These are phyloP conservation scores for Dalbergia oliveri DNA, from an alignment of 306 rosid genomes.

Conservation along the genomic window DNA sequence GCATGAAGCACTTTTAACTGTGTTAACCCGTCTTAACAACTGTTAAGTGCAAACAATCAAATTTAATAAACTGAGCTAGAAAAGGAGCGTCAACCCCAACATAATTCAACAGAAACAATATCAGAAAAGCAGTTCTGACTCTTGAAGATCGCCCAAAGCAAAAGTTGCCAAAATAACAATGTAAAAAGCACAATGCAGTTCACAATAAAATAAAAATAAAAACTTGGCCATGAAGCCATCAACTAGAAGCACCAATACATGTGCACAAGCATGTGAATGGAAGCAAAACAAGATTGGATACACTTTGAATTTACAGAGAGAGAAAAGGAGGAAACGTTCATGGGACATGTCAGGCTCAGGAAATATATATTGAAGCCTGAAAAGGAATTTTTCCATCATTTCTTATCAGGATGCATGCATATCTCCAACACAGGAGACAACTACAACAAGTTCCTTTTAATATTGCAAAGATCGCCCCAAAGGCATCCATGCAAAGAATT, in stretches of 20 bases:
- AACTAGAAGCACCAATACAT: neutral
- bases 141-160: constrained; percentile 20
- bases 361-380: constrained; percentile 20
- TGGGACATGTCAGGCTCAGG: neutral
- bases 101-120: neutral
- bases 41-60: constrained; percentile 24
- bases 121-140: constrained; percentile 40
- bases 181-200: neutral
- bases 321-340: neutral
- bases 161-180: constrained; percentile 22
- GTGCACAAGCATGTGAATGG: constrained; percentile 29
- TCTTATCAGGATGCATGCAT: constrained; percentile 5
- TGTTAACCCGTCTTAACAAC: constrained; percentile 28
- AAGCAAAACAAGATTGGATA: neutral
- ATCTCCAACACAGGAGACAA: neutral
- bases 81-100: constrained; percentile 15
- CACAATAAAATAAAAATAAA: constrained; percentile 9
- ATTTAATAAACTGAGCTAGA: neutral
- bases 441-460: neutral
- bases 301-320: neutral
- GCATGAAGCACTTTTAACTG: constrained; percentile 32
- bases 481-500: neutral
- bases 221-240: constrained; percentile 25
- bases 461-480: neutral
- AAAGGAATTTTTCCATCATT: constrained; percentile 11